Conservation (phyloP, 345 rosid genomes). For the Linum lewisii region DNA sequence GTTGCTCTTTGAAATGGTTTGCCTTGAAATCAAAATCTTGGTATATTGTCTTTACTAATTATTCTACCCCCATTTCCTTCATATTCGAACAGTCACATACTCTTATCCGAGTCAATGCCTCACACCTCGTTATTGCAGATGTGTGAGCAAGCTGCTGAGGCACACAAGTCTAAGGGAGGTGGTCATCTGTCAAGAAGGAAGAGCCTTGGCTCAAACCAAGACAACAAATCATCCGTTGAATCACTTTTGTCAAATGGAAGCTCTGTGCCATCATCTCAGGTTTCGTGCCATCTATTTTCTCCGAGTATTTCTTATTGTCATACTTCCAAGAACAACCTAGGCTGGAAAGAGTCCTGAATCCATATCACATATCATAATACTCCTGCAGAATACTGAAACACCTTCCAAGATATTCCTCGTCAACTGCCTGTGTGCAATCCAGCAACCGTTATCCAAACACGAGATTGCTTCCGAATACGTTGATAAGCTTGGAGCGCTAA, state of each 20-base stretch:
- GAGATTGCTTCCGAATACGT: constrained; percentile 66
- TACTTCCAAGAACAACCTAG: background rate
- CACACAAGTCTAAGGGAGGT: constrained; percentile 67
- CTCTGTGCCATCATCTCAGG: constrained; percentile 49
- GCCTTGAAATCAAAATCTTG: background rate
- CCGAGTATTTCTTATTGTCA: background rate
- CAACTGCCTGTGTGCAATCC: constrained; percentile 84
- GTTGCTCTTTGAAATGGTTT: background rate
- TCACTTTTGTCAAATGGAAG: constrained; percentile 69
- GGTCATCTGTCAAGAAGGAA: constrained; percentile 65
- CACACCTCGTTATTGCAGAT: constrained; percentile 35
- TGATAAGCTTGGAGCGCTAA: constrained; percentile 58
- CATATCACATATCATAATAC: constrained; percentile 4
- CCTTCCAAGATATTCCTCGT: constrained; percentile 88
- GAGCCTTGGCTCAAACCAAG: constrained; percentile 52
- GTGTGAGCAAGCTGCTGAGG: constrained; percentile 98
- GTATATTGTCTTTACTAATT: background rate
- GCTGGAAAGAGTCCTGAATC: constrained; percentile 5
- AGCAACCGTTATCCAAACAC: constrained; percentile 63
- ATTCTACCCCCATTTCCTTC: too few relatives aligned
- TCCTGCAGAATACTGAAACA: constrained; percentile 63
- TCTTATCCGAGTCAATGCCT: constrained; percentile 1
- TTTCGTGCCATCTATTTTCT: constrained; percentile 12
- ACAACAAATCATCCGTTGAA: constrained; percentile 72
- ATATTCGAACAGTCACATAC: too few relatives aligned